phyloP scores from a whole-genome alignment of 2,329 filamentous ascomycete genomes.

The Trichoderma sp. region DNA sequence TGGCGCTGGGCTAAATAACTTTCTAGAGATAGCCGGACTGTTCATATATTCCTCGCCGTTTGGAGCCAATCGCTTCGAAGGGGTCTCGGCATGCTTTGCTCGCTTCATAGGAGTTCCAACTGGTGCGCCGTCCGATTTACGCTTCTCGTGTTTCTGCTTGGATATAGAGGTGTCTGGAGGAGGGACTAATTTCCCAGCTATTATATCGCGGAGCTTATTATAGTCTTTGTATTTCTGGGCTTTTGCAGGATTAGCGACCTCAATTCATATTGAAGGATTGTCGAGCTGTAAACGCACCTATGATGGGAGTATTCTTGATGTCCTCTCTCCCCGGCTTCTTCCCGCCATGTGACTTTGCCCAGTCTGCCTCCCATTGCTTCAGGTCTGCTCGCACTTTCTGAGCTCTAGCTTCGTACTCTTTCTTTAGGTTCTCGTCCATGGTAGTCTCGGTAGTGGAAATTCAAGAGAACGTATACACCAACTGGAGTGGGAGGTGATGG shows the following conservation, averaged over 20 bases:
- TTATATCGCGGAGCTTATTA: conserved; percentile 59
- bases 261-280: background rate
- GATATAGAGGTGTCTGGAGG: conserved; percentile 36
- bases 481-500: background rate
- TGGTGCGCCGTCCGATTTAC: conserved; percentile 36
- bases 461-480: background rate
- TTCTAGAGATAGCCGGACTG: conserved; percentile 56
- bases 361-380: conserved; percentile 71
- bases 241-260: conserved; percentile 29
- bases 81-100: conserved; percentile 45
- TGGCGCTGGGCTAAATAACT: conserved; percentile 57
- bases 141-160: conserved; percentile 37
- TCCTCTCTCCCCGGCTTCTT: conserved; percentile 70
- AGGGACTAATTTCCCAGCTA: conserved; percentile 50
- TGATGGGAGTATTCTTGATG: conserved; percentile 69
- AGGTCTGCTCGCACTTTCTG: conserved; percentile 63
- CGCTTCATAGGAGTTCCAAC: conserved; percentile 53
- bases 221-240: conserved; percentile 76
- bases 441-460: background rate
- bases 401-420: conserved; percentile 48
- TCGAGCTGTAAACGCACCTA: conserved; percentile 52
- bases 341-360: conserved; percentile 59
- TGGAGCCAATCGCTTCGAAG: conserved; percentile 39
- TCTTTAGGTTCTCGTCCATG: conserved; percentile 48
- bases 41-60: conserved; percentile 43